Conservation (phyloP, 2,329 filamentous ascomycete genomes). For the Pestalotiopsis sp. region DNA sequence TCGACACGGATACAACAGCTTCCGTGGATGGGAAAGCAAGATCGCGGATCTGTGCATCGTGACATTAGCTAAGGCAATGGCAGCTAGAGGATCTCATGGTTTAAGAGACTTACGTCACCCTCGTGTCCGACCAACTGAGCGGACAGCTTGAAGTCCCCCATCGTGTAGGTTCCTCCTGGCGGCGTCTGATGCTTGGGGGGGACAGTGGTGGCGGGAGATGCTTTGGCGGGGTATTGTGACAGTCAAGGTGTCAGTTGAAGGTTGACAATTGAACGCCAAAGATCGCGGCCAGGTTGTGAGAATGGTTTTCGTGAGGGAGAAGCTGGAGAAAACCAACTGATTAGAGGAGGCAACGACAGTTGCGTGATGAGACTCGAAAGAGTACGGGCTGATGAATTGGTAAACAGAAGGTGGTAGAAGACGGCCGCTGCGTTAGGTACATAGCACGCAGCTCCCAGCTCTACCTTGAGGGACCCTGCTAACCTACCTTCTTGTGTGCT, state of each 20-base stretch:
- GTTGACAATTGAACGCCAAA: background rate
- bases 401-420: background rate
- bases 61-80: constrained; percentile 9
- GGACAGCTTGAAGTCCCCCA: constrained; percentile 90
- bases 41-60: constrained; percentile 70
- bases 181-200: background rate
- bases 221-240: constrained; percentile 5
- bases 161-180: constrained; percentile 32
- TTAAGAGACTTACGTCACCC: constrained; percentile 71
- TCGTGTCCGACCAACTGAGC: constrained; percentile 87
- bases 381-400: background rate
- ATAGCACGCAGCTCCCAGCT: background rate
- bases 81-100: background rate
- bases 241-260: background rate
- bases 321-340: background rate
- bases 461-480: background rate
- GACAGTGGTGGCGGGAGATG: background rate
- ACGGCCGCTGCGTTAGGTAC: background rate
- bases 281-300: background rate
- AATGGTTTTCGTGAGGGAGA: background rate
- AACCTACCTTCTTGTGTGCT: background rate
- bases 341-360: background rate
- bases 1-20: constrained; percentile 78
- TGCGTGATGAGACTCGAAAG: background rate
- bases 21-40: constrained; percentile 75